Base-by-base conservation (phyloP, 768 basidiomycete genomes). In the Russula sp. region DNA sequence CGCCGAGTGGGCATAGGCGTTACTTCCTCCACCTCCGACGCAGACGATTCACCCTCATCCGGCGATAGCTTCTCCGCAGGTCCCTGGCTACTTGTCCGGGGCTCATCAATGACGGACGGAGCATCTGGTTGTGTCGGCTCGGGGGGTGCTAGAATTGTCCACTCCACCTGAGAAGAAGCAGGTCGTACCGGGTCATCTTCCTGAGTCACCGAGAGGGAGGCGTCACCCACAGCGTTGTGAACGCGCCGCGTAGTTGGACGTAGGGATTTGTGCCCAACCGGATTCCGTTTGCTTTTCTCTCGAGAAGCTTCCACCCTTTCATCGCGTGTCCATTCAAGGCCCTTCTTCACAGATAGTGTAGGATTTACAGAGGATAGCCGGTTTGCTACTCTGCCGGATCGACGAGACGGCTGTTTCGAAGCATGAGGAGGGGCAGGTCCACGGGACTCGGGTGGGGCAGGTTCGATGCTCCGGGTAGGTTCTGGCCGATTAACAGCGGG, bases 341-440 rank as follows among this genome's bases (percentile, higher is more conserved):
- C 56, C 47, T 53, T 55, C 44, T 56, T 59, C 27, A 57, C 53
- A 13, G 60, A 45, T 9, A n/a, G 18, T 27, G 37, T 42, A 27
- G 51, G 20, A 37, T 10, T 37, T 45, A 35, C 31, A 40, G 39
- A 44, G 31, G 53, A 44, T 16, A 4, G 63, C n/a, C 57, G 63
- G 22, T 51, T 52, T 27, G 63, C 63, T 13, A 64, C 54, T 37
- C 63, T 59, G 48, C 13, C 42, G 42, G 63, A 64, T 13, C 63
- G 63, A 48, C 63, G 63, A 51, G 58, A 55, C 5, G 54, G 54
- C 35, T 45, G 63, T 31, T 64, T 47, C 40, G 48, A 48, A 54
- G 34, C 45, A 1, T 22, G 7, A 0, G 37, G 44, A 20, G 45
- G 31, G 9, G 50, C 22, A 51, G 18, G 47, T 55, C 34, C 50